Conservation (phyloP, 106 monocot species). For the Ottelia alismoides region DNA sequence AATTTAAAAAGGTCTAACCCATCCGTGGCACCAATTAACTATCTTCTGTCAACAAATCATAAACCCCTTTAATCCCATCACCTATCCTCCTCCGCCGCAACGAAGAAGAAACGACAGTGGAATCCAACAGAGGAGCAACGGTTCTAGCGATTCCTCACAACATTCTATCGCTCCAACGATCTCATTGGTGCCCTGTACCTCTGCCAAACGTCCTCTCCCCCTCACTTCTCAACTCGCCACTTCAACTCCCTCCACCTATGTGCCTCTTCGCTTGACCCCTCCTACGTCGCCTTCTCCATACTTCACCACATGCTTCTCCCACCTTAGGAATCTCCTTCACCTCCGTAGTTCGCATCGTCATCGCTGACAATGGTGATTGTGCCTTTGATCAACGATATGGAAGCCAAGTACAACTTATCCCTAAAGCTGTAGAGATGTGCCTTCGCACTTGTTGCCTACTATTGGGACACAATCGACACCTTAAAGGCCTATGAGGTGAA, state of each 20-base stretch:
- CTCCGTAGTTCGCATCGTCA: slow-evolving; percentile 54
- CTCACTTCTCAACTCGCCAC: slow-evolving; percentile 51
- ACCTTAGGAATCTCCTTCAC: slow-evolving; percentile 76
- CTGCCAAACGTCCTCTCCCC: slow-evolving; percentile 29
- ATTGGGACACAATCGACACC: slow-evolving; percentile 18
- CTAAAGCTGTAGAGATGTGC: slow-evolving; percentile 61
- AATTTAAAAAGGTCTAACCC: no score
- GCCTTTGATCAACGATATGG: slow-evolving; percentile 74
- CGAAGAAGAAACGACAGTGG: slow-evolving; percentile 20
- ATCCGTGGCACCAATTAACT: no score
- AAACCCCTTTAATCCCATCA: no score
- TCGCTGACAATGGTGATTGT: slow-evolving; percentile 21
- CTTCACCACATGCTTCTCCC: slow-evolving; percentile 55
- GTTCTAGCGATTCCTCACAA: slow-evolving; percentile 51
- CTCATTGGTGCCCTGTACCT: slow-evolving; percentile 48
- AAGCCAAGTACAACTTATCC: slow-evolving; percentile 25
- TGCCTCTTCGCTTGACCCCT: slow-evolving; percentile 11
- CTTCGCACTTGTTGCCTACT: slow-evolving; percentile 54
- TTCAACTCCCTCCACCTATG: slow-evolving; percentile 73
- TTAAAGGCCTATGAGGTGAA: slow-evolving; percentile 83
- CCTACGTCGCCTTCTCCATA: slow-evolving; percentile 23
- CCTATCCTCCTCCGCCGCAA: background rate
- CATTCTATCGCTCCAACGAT: slow-evolving; percentile 45
- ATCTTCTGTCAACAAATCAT: no score
- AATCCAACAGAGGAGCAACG: slow-evolving; percentile 30